Base-by-base conservation (phyloP, 148 eudicot species). In the Rhododendron mucronatum region DNA sequence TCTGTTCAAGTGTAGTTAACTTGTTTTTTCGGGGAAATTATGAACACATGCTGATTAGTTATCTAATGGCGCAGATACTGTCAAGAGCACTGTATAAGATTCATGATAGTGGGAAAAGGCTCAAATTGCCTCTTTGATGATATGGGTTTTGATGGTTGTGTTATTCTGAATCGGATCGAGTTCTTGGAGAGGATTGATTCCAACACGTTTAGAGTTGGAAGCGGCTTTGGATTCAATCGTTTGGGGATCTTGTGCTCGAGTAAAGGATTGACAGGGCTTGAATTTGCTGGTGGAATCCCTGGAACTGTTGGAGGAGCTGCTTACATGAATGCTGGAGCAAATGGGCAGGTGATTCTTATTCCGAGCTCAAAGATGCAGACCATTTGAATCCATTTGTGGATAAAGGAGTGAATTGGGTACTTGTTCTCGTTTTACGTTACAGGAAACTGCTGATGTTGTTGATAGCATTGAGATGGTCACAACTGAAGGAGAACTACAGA, bases 51-150 rank as follows among this genome's bases (percentile, higher is more conserved):
- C 44, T 16, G 78, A 15, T 33, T 33, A 21, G 48, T 61, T 16
- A 45, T 65, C 11, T n/a, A 13, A 44, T 65, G 65, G 51, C 55
- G 78, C 82, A 86, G 88, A 81, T 81, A 86, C 57, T 88, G 88
- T 67, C 87, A 75, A 26, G 85, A 86, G 87, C 78, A 77, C 11
- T 81, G 85, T 4, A 47, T 86, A 80, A 55, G 85, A 82, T 86
- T 47, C 77, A 86, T 86, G 50, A 48, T 84, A 51, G 51, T 89
- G 28, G 90, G 90, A 20, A 89, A 84, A 84, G 90, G 88, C 48
- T 89, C 90, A 75, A 89, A 89, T 73, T 89, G 87, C 78, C 88
- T 86, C 20, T 86, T 84, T 76, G 87, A 89, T 65, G 87, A 89
- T 84, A 33, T 81, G 85, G 87, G 90, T 12, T 84, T 81, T 45